phyloP scores from a whole-genome alignment of 1,139 yeast genomes.

The Arxiozyma heterogenica region DNA sequence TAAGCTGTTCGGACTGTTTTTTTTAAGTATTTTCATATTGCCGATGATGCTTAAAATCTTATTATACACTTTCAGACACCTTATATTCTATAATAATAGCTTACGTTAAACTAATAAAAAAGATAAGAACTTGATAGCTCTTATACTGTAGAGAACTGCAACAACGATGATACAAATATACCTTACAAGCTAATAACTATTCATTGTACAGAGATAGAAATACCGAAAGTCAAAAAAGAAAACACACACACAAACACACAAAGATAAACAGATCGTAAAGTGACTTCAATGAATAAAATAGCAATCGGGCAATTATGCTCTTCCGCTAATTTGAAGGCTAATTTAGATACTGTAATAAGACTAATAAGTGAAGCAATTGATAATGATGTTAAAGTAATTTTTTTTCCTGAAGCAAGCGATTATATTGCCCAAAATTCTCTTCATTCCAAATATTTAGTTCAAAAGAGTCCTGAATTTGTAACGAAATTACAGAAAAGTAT shows the following conservation, averaged over 20 bases:
- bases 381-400: constrained; percentile 53
- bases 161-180: too few relatives aligned
- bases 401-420: constrained; percentile 90
- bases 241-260: background rate
- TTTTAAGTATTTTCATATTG: too few relatives aligned
- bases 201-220: background rate
- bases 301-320: constrained; percentile 89
- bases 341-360: constrained; percentile 48
- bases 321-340: constrained; percentile 49
- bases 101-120: too few relatives aligned
- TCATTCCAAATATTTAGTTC: constrained; percentile 55
- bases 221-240: too few relatives aligned
- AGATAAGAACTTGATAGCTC: too few relatives aligned
- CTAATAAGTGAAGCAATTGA: constrained; percentile 56
- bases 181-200: too few relatives aligned
- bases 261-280: background rate
- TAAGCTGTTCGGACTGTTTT: background rate
- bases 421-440: constrained; percentile 63
- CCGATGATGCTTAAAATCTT: too few relatives aligned
- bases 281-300: constrained; percentile 30
- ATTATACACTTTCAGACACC: too few relatives aligned
- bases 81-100: too few relatives aligned
- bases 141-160: too few relatives aligned
- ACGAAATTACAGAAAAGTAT: constrained; percentile 43
- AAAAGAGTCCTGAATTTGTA: constrained; percentile 33